These are phyloP conservation scores for Cyberlindnera misumaiensis DNA, from an alignment of 805 yeast genomes.

Conservation along the genomic window DNA sequence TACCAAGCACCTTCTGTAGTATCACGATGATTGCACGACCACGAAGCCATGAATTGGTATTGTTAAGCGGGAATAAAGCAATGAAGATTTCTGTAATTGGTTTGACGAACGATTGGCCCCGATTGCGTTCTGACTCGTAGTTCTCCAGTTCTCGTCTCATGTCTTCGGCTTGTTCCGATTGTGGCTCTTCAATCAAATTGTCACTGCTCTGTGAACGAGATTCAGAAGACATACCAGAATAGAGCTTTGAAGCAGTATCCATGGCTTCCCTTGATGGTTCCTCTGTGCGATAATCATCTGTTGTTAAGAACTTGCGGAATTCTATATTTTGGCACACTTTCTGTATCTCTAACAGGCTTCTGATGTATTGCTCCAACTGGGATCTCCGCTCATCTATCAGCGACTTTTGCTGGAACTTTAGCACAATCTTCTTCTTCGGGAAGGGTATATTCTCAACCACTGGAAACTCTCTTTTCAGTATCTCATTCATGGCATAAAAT, in stretches of 20 bases:
- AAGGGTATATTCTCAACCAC: constrained; percentile 47
- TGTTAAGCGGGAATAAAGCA: constrained; percentile 58
- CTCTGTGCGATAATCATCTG: constrained; percentile 15
- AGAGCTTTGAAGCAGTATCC: constrained; percentile 17
- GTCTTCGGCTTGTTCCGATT: constrained; percentile 30
- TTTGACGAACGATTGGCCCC: constrained; percentile 54
- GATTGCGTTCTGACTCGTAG: constrained; percentile 22
- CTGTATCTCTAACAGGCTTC: constrained; percentile 48
- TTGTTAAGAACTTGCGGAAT: constrained; percentile 69
- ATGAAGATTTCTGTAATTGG: constrained; percentile 77
- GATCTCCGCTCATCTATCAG: constrained; percentile 57
- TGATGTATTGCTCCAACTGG: constrained; percentile 57
- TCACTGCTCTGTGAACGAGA: constrained; percentile 7
- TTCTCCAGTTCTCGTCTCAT: constrained; percentile 50
- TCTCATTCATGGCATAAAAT: constrained; percentile 64
- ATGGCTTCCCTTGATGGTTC: constrained; percentile 5
- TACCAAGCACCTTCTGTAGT: constrained; percentile 80
- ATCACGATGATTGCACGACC: constrained; percentile 80
- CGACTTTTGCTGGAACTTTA: constrained; percentile 61
- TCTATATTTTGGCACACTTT: constrained; percentile 68
- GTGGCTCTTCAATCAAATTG: constrained; percentile 12
- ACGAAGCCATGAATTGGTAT: constrained; percentile 68
- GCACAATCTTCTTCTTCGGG: constrained; percentile 53
- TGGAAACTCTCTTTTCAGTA: constrained; percentile 47
- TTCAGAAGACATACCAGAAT: constrained; percentile 14